Conservation (phyloP, 495 filamentous ascomycete genomes). For the Aspergillus coremiiformis region DNA sequence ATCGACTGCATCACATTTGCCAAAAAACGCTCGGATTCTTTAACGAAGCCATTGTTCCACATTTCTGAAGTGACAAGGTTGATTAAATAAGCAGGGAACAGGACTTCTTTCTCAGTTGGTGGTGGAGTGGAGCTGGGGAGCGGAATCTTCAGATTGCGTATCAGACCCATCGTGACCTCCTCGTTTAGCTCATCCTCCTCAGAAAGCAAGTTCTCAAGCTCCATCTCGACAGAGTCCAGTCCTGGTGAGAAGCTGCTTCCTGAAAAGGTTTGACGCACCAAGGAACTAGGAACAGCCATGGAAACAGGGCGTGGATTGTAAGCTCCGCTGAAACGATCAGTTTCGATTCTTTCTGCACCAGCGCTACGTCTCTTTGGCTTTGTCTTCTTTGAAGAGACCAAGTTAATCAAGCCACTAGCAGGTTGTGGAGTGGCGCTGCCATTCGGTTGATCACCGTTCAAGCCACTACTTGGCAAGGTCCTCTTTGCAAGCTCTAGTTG, state of each 20-base stretch:
- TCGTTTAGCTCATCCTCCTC: conserved; percentile 95
- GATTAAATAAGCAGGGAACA: conserved; percentile 98
- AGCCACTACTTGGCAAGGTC: conserved; percentile 45
- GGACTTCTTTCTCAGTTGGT: conserved; percentile 93
- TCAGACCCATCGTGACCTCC: conserved; percentile 91
- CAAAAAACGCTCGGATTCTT: conserved; percentile 97
- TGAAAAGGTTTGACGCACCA: conserved; percentile 57
- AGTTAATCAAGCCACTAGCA: conserved; percentile 79
- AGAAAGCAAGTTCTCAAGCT: conserved; percentile 86
- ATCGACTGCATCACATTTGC: conserved; percentile 99
- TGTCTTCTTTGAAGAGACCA: conserved; percentile 95
- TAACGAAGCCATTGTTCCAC: conserved; percentile 99
- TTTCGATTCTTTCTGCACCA: conserved; percentile 74
- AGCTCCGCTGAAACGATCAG: conserved; percentile 78
- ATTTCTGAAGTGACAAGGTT: conserved; percentile 99
- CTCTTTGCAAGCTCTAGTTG: conserved; percentile 82
- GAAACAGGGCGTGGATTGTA: conserved; percentile 95
- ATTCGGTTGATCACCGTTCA: conserved; percentile 62
- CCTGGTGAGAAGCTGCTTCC: conserved; percentile 68
- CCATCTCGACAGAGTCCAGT: conserved; percentile 80
- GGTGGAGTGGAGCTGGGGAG: conserved; percentile 73
- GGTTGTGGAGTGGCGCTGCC: conserved; percentile 49
- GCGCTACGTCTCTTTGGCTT: conserved; percentile 94
- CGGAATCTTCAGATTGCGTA: conserved; percentile 93
- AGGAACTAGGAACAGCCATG: conserved; percentile 69